These are phyloP conservation scores for Aureobasidium mangrovei DNA, from an alignment of 2,329 filamentous ascomycete species.

Conservation along the genomic window DNA sequence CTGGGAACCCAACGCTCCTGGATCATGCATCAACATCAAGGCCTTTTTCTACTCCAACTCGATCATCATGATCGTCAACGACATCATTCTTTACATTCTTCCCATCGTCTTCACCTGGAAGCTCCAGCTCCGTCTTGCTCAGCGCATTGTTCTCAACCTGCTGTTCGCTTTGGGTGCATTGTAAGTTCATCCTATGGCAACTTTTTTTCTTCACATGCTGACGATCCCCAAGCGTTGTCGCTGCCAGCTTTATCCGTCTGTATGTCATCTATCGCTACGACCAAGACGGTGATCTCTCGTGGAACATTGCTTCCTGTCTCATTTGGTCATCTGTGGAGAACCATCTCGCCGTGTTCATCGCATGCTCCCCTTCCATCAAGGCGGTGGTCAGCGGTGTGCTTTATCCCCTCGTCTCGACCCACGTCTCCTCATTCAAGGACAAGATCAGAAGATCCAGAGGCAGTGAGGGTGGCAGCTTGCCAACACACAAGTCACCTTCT, in stretches of 20 bases:
- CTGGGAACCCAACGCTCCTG: conserved; percentile 23
- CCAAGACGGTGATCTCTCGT: conserved; percentile 16
- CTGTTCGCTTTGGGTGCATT: conserved; percentile 28
- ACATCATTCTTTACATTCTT: conserved; percentile 31
- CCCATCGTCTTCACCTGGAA: conserved; percentile 32
- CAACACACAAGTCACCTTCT: conserved; percentile 11
- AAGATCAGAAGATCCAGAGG: conserved; percentile 11
- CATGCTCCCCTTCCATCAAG: conserved; percentile 29
- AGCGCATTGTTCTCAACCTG: conserved; percentile 28
- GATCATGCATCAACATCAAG: conserved; percentile 28
- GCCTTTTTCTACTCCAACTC: conserved; percentile 28
- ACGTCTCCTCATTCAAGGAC: conserved; percentile 7
- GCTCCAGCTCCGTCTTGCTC: conserved; percentile 25
- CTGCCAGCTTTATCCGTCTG: conserved; percentile 23
- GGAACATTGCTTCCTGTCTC: conserved; percentile 24
- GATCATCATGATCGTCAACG: conserved; percentile 31
- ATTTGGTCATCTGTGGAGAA: conserved; percentile 30
- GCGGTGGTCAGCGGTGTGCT: conserved; percentile 13
- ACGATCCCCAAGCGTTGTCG: conserved; percentile 21
- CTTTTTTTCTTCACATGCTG: neutral
- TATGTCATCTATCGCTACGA: conserved; percentile 23
- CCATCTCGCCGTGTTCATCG: conserved; percentile 29
- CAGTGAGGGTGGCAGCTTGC: neutral
- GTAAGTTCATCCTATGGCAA: conserved; percentile 17
- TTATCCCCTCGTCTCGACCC: conserved; percentile 7